Evolutionary conservation across 225 moss, liverwort and hornwort species (phyloP), one percentile per base, ranked within the genome.

Genomic region (Pseudoscleropodium purum): DNA sequence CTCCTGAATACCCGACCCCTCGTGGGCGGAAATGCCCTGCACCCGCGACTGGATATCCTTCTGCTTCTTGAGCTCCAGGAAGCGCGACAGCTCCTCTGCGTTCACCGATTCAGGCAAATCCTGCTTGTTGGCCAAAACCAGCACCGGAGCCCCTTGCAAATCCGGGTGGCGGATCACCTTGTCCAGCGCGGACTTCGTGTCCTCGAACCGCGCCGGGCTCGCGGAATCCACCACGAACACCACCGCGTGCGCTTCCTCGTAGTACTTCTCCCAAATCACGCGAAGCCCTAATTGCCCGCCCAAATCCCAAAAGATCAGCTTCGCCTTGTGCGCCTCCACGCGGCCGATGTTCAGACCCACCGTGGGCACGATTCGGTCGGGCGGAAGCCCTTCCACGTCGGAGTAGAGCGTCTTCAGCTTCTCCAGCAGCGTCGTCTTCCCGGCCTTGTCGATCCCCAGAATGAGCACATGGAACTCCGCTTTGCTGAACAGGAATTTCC

Each of bases 401-500:
- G 99, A 99, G 86, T 97, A 99, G 8, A 99, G 94, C 9, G 96
- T 99, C 80, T 97, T 99, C 88, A 99, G 93, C 92, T 99, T 97
- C 91, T 99, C 99, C 93, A 99, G 93, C 81, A 99, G 90, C 47
- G 97, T 97, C 81, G 99, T 99, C 89, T 99, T 99, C 82, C 99
- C 99, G 74, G 99, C 99, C 92, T 99, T 99, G 93, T 99, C 99
- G 88, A 99, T 99, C 88, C 97, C 99, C 69, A 99, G 95, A 88
- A 99, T 99, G 76, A 99, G 99, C 87, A 99, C 99, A 94, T 99
- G 99, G 66, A 99, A 99, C 94, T 99, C 99, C 90, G 97, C 96
- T 92, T 99, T 99, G 94, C 97, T 99, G 94, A 97, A 99, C 60
- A 99, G 89, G 92, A 96, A 99, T 93, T 99, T 97, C 97, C 97